Evolutionary conservation across 192 early-diverging fungal genomes (phyloP), one percentile per base, ranked within the genome.

Genomic region (Backusella luteola): DNA sequence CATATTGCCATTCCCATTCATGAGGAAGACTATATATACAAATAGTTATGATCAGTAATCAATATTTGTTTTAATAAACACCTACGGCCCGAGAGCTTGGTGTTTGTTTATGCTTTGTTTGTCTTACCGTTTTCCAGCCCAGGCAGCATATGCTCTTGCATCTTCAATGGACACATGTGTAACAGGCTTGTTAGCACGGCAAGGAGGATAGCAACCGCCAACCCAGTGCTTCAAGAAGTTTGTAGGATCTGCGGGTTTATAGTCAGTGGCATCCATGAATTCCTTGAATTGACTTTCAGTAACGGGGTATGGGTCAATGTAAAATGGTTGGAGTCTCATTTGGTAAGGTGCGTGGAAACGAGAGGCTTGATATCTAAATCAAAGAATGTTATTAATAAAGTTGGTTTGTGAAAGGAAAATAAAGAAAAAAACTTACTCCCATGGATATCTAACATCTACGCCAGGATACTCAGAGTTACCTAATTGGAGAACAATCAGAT

Each of bases 1-100:
- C 75, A 39, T 56, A 76, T 46, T 76, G 75, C 75, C 75, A 76
- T 67, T 76, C 75, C 75, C 75, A 76, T 56, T 76, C 75, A 44
- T 76, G 75, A 34, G 75, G 75, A 34, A 76, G 44, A 32, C 75
- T 76, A 76, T 32, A 15, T 46, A 26, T 32, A 49, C 19, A 72
- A 72, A 72, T 5, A 44, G 7, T 26, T 29, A 12, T 63, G 26
- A 29, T 63, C 26, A 63, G 56, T 63, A 63, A 63, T 8, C 56
- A 63, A 29, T 63, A 29, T 63, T 63, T 23, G 26, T 63, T 63
- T 63, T 63, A 26, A 29, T 63, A 63, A 63, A 29, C 56, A 29
- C 56, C 56, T 23, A 63, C 56, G 56, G 56, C 11, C 23, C 56
- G 56, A 63, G 56, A 63, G 29, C 56, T 63, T 63, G 21, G 56